Evolutionary conservation across 2,329 filamentous ascomycete genomes (phyloP).

Genomic region (Xylaria sp.): DNA sequence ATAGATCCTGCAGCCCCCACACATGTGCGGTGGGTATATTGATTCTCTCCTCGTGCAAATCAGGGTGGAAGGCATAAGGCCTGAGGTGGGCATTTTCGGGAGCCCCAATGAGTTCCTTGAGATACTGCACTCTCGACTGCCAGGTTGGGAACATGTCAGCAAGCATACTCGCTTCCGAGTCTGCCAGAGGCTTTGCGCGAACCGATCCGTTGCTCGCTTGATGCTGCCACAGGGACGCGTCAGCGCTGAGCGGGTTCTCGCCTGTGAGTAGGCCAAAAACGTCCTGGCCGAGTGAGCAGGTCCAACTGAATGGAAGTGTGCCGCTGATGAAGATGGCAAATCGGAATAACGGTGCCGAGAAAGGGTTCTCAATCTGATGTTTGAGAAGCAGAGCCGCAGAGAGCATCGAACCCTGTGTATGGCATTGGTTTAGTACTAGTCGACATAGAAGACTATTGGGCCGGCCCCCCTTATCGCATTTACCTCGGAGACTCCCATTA

Average conservation of each 20-base stretch:
- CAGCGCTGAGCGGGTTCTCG: constrained; percentile 21
- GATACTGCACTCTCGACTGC: constrained; percentile 17
- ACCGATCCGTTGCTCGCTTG: neutral
- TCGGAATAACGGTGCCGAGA: constrained; percentile 18
- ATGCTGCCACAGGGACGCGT: constrained; percentile 13
- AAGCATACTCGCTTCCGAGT: constrained; percentile 16
- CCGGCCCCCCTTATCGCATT: neutral
- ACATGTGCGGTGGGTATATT: constrained; percentile 23
- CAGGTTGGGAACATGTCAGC: constrained; percentile 28
- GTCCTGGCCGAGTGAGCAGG: constrained; percentile 14
- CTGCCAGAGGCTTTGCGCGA: constrained; percentile 1
- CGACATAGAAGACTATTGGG: neutral
- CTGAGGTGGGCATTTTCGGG: constrained; percentile 21
- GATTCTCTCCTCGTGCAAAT: constrained; percentile 18
- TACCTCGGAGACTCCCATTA: constrained; percentile 28
- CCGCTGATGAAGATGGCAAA: constrained; percentile 25
- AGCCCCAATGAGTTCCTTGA: constrained; percentile 7
- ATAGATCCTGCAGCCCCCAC: constrained; percentile 22
- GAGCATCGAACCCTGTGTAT: constrained; percentile 19
- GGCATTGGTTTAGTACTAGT: constrained; percentile 5
- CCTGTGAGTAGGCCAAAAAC: constrained; percentile 21
- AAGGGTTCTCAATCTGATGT: constrained; percentile 19
- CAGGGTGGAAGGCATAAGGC: constrained; percentile 19
- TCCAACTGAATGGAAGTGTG: constrained; percentile 23
- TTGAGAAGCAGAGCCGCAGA: constrained; percentile 20